These are phyloP conservation scores for Waitea zeae DNA, from an alignment of 1,284 basidiomycete genomes.

Conservation along the genomic window DNA sequence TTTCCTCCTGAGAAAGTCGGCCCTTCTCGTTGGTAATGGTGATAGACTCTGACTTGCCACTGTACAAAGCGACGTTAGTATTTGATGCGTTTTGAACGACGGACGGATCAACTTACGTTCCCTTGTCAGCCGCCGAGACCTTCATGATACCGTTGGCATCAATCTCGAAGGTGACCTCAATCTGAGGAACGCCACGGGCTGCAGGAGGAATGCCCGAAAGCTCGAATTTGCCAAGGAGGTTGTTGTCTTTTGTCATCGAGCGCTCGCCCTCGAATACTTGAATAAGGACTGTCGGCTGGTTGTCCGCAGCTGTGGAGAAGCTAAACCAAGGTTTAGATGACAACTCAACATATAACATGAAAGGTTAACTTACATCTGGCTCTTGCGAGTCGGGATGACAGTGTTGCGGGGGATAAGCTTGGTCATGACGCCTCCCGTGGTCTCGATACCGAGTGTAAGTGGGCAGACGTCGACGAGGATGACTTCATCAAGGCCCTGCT, in stretches of 20 bases:
- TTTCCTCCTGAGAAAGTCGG: slow-evolving; percentile 73
- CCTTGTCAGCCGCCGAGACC: slow-evolving; percentile 81
- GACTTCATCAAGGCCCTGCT: slow-evolving; percentile 69
- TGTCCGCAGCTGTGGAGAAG: slow-evolving; percentile 94
- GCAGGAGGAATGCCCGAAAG: slow-evolving; percentile 85
- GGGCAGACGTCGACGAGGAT: slow-evolving; percentile 95
- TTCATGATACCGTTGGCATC: slow-evolving; percentile 90
- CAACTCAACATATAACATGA: slow-evolving; percentile 1
- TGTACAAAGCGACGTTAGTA: slow-evolving; percentile 10
- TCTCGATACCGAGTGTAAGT: slow-evolving; percentile 93
- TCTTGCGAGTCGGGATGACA: slow-evolving; percentile 95
- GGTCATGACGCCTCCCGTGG: slow-evolving; percentile 96
- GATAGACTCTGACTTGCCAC: slow-evolving; percentile 78
- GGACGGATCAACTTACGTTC: slow-evolving; percentile 39
- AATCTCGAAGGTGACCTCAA: slow-evolving; percentile 90
- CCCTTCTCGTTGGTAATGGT: slow-evolving; percentile 81
- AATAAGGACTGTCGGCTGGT: slow-evolving; percentile 84
- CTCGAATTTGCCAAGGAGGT: slow-evolving; percentile 94
- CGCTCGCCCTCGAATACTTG: slow-evolving; percentile 93
- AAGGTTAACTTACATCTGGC: slow-evolving; percentile 71
- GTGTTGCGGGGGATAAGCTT: slow-evolving; percentile 96
- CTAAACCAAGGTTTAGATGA: no score
- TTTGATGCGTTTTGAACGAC: background rate
- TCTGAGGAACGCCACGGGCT: slow-evolving; percentile 89
- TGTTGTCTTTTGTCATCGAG: slow-evolving; percentile 94